phyloP scores from a whole-genome alignment of 805 yeast genomes.

The Yamadazyma sp. region DNA sequence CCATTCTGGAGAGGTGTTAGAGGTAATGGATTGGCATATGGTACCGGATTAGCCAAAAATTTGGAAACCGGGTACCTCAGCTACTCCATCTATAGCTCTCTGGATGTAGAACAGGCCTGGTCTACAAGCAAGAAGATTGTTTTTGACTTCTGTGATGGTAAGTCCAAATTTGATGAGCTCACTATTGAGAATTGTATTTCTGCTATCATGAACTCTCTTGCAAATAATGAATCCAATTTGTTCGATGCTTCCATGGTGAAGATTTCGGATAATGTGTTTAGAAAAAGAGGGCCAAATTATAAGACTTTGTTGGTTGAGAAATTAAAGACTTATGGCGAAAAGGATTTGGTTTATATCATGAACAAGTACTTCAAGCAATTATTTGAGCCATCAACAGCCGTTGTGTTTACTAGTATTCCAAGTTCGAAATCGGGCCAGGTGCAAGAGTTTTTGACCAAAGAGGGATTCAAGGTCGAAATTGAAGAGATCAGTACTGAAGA shows the following conservation, averaged over 20 bases:
- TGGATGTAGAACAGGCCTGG: conserved; percentile 72
- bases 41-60: conserved; percentile 62
- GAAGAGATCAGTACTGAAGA: conserved; percentile 47
- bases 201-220: conserved; percentile 68
- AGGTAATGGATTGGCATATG: conserved; percentile 93
- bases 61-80: conserved; percentile 66
- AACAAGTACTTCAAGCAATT: conserved; percentile 62
- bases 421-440: conserved; percentile 57
- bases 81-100: conserved; percentile 74
- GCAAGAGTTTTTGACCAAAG: conserved; percentile 42
- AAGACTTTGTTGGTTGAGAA: conserved; percentile 51
- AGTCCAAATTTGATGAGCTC: conserved; percentile 51
- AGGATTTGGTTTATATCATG: conserved; percentile 51
- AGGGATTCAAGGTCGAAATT: conserved; percentile 61
- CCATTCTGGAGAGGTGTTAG: conserved; percentile 96
- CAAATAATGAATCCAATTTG: conserved; percentile 64
- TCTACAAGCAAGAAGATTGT: conserved; percentile 66
- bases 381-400: conserved; percentile 56
- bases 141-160: conserved; percentile 56
- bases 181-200: conserved; percentile 74
- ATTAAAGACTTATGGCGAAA: conserved; percentile 50
- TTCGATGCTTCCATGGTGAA: conserved; percentile 65
- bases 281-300: conserved; percentile 69
- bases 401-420: conserved; percentile 72
- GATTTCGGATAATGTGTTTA: conserved; percentile 63